Base-by-base conservation (phyloP, 1,139 yeast species). In the Candida anutae region DNA sequence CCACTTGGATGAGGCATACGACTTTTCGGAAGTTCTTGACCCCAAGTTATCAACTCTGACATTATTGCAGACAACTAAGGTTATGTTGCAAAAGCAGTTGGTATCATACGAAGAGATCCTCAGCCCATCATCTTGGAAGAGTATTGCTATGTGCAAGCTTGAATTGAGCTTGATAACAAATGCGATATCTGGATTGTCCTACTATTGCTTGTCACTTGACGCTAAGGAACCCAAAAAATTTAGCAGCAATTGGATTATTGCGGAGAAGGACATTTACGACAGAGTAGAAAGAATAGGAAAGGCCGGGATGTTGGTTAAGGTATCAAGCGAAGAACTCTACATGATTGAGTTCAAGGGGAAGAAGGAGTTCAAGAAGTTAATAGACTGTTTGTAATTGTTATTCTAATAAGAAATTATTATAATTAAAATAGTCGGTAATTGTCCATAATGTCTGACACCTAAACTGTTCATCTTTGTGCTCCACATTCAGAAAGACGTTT, bases 291-390 rank as follows among this genome's bases (percentile, higher is more conserved):
- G 53, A 31, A 63, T 65, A 21, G 72, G 72, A 10, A 63, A 56
- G 33, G 72, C 72, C 4, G 72, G 69, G 6, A 46, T 65, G 36
- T 50, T 65, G 39, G 50, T 65, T 21, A 59, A 55, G 36, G 57
- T 47, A 4, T 37, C 48, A 10, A 48, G 48, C n/a, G 42, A 43
- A 16, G 50, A 52, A 17, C 51, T 59, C 25, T 65, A 42, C 42
- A 64, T 65, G 71, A 50, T 65, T 35, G 72, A 65, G 39, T 64
- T 69, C 40, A 61, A 55, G 42, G 72, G 72, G 4, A 62, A 56
- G 40, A 62, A 51, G 37, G 70, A 64, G 38, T 57, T 63, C 34
- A 55, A 49, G 34, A 45, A 50, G 24, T 53, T 63, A 24, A 49
- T 43, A 30, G 61, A 55, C 21, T 48, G 58, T 9, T 56, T 61